Conservation (phyloP, 2,329 filamentous ascomycete species). For the Aspergillus neoniger region DNA sequence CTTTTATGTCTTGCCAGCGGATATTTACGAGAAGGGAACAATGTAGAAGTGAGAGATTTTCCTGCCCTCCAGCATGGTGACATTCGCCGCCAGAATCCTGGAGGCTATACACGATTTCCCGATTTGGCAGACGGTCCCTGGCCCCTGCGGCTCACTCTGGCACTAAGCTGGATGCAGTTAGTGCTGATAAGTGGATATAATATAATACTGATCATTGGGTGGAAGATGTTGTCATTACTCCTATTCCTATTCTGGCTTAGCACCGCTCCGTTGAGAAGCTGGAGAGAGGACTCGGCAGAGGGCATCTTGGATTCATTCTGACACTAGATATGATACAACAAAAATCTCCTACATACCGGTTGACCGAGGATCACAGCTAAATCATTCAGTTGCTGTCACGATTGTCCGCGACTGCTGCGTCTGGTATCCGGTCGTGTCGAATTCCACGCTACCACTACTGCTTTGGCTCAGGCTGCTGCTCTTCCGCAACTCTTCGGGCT, state of each 20-base stretch:
- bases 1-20: background rate
- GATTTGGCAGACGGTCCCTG: constrained; percentile 3
- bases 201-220: background rate
- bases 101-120: constrained; percentile 4
- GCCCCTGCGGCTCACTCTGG: background rate
- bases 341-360: background rate
- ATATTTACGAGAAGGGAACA: too few relatives aligned
- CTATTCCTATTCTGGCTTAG: background rate
- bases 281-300: too few relatives aligned
- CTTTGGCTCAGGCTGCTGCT: constrained; percentile 1
- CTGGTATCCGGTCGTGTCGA: background rate
- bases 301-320: background rate
- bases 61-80: background rate
- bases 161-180: background rate
- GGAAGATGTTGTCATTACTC: too few relatives aligned
- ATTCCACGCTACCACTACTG: constrained; percentile 11
- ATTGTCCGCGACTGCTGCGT: background rate
- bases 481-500: constrained; percentile 8
- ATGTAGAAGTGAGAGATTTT: background rate
- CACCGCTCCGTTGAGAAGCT: too few relatives aligned
- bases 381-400: constrained; percentile 1
- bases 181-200: background rate
- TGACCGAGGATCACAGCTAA: background rate
- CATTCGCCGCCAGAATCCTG: background rate
- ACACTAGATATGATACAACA: background rate